Conservation (phyloP, 2,329 filamentous ascomycete species). For the Microdochium nivale region DNA sequence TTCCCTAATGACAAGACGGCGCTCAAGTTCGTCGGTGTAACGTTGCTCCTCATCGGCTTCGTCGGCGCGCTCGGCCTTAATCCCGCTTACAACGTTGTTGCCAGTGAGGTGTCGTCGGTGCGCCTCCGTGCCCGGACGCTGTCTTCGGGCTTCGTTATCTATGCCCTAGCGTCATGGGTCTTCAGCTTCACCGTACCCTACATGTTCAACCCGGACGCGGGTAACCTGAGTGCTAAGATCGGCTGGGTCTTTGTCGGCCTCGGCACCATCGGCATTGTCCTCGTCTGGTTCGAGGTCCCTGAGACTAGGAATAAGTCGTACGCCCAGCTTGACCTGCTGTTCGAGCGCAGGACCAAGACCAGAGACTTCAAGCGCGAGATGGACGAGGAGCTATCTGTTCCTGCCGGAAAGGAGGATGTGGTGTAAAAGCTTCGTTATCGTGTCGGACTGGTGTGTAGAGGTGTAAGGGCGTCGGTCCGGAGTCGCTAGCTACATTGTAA, state of each 20-base stretch:
- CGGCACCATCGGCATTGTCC: not conserved
- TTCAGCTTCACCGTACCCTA: slow-evolving; percentile 3
- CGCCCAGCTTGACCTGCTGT: not conserved
- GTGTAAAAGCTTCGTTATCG: not conserved
- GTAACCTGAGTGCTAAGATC: slow-evolving; percentile 2
- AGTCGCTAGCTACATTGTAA: not conserved
- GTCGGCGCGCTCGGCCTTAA: slow-evolving; percentile 11
- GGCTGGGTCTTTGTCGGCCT: slow-evolving; percentile 4
- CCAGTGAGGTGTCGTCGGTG: slow-evolving; percentile 1
- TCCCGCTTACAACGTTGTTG: slow-evolving; percentile 5
- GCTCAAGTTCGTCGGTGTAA: not conserved
- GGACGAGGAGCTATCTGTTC: not conserved
- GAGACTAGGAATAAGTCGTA: not conserved
- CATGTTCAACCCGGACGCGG: slow-evolving; percentile 4
- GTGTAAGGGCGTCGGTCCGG: not conserved
- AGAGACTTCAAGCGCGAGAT: not conserved
- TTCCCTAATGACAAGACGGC: slow-evolving; percentile 2
- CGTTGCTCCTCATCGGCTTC: not conserved
- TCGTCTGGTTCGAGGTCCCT: slow-evolving; percentile 1
- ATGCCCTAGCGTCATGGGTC: not conserved
- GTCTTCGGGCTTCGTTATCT: slow-evolving; percentile 1
- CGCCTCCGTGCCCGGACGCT: slow-evolving; percentile 2
- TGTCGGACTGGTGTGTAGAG: not conserved
- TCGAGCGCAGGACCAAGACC: not conserved
- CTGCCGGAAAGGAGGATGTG: not conserved